Percentiles rank a stretch among this genome's conserved stretches.
These are phyloP conservation scores for Diaporthe ampelina DNA, from an alignment of 2,329 filamentous ascomycete genomes.

Conservation along the genomic window DNA sequence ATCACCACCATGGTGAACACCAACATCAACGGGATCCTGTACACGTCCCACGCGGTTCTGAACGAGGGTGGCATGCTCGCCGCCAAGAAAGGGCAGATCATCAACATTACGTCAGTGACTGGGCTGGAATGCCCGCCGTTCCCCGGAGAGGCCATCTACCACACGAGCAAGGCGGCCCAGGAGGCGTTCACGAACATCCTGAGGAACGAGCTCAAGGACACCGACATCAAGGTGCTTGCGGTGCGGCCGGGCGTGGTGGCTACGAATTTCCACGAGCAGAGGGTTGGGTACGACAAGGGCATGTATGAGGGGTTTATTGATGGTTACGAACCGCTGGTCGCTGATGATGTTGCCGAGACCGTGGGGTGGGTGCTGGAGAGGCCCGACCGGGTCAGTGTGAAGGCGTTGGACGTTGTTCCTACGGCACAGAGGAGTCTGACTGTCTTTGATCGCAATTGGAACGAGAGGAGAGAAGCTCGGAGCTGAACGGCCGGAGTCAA, in stretches of 20 bases:
- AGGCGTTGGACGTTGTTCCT: conserved; percentile 9
- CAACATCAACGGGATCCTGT: conserved; percentile 8
- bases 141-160: conserved; percentile 19
- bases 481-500: not conserved
- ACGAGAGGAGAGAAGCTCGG: conserved; percentile 3
- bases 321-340: conserved; percentile 12
- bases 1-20: conserved; percentile 25
- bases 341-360: conserved; percentile 12
- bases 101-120: conserved; percentile 24
- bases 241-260: conserved; percentile 9
- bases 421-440: conserved; percentile 11
- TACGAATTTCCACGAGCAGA: conserved; percentile 22
- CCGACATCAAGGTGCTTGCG: conserved; percentile 24
- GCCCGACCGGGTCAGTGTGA: conserved; percentile 12
- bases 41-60: conserved; percentile 13
- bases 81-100: not conserved
- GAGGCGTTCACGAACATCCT: conserved; percentile 17
- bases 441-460: conserved; percentile 16
- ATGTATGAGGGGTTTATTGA: conserved; percentile 3
- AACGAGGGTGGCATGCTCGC: conserved; percentile 26
- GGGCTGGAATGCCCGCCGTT: conserved; percentile 21
- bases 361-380: conserved; percentile 23
- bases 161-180: conserved; percentile 24
- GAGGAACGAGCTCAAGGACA: conserved; percentile 5
- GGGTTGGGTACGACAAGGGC: conserved; percentile 4